Percentiles rank a stretch among this genome's conserved stretches.
These are phyloP conservation scores for Backusella tuberculispora DNA, from an alignment of 192 early-diverging fungal species.

Conservation along the genomic window DNA sequence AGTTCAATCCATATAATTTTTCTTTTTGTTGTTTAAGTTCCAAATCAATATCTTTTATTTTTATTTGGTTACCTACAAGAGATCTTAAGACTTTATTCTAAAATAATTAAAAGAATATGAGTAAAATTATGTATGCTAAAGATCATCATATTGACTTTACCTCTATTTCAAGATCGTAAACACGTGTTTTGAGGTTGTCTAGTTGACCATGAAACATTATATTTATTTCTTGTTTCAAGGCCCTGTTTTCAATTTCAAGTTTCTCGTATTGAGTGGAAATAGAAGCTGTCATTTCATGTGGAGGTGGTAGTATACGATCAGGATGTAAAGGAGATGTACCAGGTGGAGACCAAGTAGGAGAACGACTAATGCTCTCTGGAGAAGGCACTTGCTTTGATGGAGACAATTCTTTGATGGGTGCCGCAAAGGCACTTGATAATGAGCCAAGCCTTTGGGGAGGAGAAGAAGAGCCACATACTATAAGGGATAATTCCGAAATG, in stretches of 20 bases:
- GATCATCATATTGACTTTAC: not conserved
- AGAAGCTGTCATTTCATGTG: not conserved
- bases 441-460: not conserved
- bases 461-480: not conserved
- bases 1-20: not conserved
- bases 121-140: not conserved
- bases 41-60: not conserved
- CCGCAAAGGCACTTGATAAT: not conserved
- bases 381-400: not conserved
- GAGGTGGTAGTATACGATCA: not conserved
- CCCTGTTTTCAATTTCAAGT: not conserved
- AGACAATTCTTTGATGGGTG: not conserved
- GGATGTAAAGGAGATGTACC: not conserved
- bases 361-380: not conserved
- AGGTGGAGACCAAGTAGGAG: not conserved
- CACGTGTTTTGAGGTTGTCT: constrained; percentile 9
- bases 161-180: constrained; percentile 38
- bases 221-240: constrained; percentile 21
- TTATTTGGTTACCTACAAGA: constrained; percentile 19
- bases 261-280: not conserved
- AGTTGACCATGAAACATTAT: constrained; percentile 14
- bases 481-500: not conserved
- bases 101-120: not conserved
- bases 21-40: not conserved
- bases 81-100: constrained; percentile 35